Conservation (phyloP, 2,329 filamentous ascomycete species). For the Colletotrichum lini region DNA sequence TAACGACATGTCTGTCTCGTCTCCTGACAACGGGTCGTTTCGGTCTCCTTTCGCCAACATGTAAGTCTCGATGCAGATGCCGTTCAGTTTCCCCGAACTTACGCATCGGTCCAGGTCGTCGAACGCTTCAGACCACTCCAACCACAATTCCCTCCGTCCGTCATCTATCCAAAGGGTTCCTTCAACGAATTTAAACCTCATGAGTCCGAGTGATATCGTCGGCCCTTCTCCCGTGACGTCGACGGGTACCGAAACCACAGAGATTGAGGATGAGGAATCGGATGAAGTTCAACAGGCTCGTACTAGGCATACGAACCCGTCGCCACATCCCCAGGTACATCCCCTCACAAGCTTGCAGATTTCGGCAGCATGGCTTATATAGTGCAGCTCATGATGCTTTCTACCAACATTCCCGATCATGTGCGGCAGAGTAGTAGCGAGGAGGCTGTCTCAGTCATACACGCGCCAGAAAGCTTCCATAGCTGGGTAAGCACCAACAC, state of each 20-base stretch:
- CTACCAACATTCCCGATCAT: conserved; percentile 70
- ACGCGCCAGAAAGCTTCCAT: conserved; percentile 87
- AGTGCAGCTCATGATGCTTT: conserved; percentile 65
- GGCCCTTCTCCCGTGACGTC: conserved; percentile 89
- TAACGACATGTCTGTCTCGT: conserved; percentile 68
- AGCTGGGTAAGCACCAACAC: conserved; percentile 75
- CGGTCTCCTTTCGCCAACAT: conserved; percentile 65
- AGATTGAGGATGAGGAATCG: conserved; percentile 83
- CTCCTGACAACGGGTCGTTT: conserved; percentile 65
- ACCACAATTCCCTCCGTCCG: conserved; percentile 67
- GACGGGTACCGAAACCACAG: conserved; percentile 85
- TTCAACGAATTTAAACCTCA: conserved; percentile 68
- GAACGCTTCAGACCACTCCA: conserved; percentile 51
- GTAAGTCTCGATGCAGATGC: conserved; percentile 56
- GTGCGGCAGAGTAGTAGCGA: conserved; percentile 75
- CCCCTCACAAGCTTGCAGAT: neutral
- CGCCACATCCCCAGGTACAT: conserved; percentile 57
- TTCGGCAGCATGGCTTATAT: conserved; percentile 1
- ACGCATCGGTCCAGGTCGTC: conserved; percentile 59
- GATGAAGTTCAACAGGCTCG: conserved; percentile 69
- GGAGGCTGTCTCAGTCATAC: conserved; percentile 90
- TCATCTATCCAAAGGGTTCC: conserved; percentile 63
- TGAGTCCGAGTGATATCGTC: conserved; percentile 78
- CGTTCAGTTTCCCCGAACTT: conserved; percentile 14
- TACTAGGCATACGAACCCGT: conserved; percentile 52